Conservation (phyloP, 164 flowering plant species). For the Umbellularia californica region DNA sequence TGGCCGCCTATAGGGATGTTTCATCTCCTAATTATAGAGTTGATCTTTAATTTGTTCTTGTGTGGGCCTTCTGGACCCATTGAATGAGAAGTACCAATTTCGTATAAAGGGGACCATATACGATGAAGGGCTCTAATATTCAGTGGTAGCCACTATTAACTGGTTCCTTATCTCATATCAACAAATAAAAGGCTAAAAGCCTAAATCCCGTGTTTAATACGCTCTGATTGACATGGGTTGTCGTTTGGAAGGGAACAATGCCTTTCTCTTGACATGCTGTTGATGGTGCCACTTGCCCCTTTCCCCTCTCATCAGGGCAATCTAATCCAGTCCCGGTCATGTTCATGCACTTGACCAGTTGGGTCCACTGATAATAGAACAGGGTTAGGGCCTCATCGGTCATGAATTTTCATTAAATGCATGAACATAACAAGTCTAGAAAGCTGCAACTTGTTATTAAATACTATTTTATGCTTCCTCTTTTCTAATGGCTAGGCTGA, state of each 20-base stretch:
- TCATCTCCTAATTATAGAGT: too few relatives aligned
- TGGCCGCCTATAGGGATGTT: too few relatives aligned
- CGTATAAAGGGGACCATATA: too few relatives aligned
- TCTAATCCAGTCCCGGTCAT: neutral
- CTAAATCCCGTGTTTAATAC: neutral
- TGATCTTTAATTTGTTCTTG: too few relatives aligned
- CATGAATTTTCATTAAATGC: neutral
- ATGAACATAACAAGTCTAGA: slow-evolving; percentile 5
- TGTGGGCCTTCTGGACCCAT: too few relatives aligned
- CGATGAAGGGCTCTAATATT: too few relatives aligned
- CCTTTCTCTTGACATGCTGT: neutral
- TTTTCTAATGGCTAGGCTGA: neutral
- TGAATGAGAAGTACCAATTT: too few relatives aligned
- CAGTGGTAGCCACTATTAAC: too few relatives aligned
- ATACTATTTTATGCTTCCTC: neutral
- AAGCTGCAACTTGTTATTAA: slow-evolving; percentile 3
- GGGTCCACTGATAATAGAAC: neutral
- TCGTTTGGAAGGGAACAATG: slow-evolving; percentile 4
- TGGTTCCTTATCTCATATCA: too few relatives aligned
- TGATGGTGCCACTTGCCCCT: slow-evolving; percentile 1
- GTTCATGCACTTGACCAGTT: slow-evolving; percentile 8
- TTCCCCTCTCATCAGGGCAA: neutral
- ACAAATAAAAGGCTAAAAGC: neutral
- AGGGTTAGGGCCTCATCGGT: neutral
- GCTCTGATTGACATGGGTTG: slow-evolving; percentile 5